Percentiles rank a stretch among this genome's conserved stretches.
Conservation (phyloP, 805 yeast species). For the Komagataella pastoris region DNA sequence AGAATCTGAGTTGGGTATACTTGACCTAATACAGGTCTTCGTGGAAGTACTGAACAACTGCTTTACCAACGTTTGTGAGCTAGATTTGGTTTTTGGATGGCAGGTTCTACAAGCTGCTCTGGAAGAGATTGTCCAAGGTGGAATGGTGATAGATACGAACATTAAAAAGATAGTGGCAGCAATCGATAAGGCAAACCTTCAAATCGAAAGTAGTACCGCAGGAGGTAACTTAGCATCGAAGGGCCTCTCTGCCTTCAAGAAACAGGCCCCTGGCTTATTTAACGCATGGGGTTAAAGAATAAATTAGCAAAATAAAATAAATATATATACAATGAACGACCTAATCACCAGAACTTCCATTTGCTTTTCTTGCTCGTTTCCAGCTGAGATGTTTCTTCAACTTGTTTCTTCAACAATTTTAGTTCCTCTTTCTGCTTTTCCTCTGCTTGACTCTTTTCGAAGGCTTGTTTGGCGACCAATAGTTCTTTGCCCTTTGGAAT, state of each 20-base stretch:
- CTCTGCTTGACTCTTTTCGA: slow-evolving; percentile 33
- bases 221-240: neutral
- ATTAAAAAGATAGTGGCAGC: slow-evolving; percentile 71
- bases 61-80: slow-evolving; percentile 87
- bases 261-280: neutral
- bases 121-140: slow-evolving; percentile 92
- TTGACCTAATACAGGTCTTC: slow-evolving; percentile 91
- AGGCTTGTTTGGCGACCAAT: slow-evolving; percentile 27
- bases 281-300: neutral
- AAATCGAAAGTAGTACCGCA: neutral
- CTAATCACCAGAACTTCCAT: slow-evolving; percentile 10
- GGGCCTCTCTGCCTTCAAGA: neutral
- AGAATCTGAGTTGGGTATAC: slow-evolving; percentile 86
- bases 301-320: neutral
- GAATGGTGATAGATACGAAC: slow-evolving; percentile 93
- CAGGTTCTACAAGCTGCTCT: slow-evolving; percentile 86
- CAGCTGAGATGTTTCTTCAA: slow-evolving; percentile 19
- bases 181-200: slow-evolving; percentile 51
- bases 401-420: slow-evolving; percentile 23
- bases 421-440: slow-evolving; percentile 23
- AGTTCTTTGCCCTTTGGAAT: slow-evolving; percentile 21
- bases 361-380: slow-evolving; percentile 15
- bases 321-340: neutral
- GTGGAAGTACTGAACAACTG: slow-evolving; percentile 91
- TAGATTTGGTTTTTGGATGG: slow-evolving; percentile 98